phyloP scores from a whole-genome alignment of 495 filamentous ascomycete species.

The Rhizodiscina lignyota region DNA sequence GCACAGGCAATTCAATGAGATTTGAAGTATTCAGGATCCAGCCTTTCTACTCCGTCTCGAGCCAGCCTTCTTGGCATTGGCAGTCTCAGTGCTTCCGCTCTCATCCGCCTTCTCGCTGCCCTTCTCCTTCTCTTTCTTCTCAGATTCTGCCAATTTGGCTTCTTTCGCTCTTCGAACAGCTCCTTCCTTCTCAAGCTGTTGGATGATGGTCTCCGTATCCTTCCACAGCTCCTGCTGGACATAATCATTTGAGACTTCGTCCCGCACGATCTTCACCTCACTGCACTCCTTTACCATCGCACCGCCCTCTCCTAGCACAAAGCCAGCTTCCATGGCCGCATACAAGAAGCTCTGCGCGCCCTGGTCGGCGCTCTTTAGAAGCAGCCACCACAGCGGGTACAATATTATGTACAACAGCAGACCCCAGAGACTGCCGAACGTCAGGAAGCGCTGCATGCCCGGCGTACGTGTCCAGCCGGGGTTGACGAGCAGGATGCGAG shows the following conservation, averaged over 20 bases:
- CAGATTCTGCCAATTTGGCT: neutral
- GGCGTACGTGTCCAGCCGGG: conserved; percentile 73
- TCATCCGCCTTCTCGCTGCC: no score
- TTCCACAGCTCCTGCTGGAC: conserved; percentile 76
- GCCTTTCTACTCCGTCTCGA: no score
- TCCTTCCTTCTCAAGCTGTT: conserved; percentile 64
- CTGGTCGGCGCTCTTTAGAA: conserved; percentile 66
- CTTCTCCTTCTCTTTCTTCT: no score
- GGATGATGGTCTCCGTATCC: conserved; percentile 69
- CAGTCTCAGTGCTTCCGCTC: no score
- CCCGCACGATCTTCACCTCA: conserved; percentile 48
- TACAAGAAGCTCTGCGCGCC: conserved; percentile 77
- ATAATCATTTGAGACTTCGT: conserved; percentile 63
- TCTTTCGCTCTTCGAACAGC: conserved; percentile 44
- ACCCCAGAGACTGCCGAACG: conserved; percentile 67
- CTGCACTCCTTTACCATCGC: conserved; percentile 58
- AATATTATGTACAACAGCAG: conserved; percentile 58
- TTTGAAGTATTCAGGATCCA: no score
- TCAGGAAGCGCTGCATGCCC: conserved; percentile 73
- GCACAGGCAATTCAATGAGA: no score
- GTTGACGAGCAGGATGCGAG: conserved; percentile 68
- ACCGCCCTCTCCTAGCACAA: conserved; percentile 45
- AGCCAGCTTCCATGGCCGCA: conserved; percentile 64
- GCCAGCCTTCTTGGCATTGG: no score
- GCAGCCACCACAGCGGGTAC: conserved; percentile 70